Percentiles rank a stretch among this genome's conserved stretches.
Conservation (phyloP, 208 protist genomes). For the Acanthamoeba lenticulata region DNA sequence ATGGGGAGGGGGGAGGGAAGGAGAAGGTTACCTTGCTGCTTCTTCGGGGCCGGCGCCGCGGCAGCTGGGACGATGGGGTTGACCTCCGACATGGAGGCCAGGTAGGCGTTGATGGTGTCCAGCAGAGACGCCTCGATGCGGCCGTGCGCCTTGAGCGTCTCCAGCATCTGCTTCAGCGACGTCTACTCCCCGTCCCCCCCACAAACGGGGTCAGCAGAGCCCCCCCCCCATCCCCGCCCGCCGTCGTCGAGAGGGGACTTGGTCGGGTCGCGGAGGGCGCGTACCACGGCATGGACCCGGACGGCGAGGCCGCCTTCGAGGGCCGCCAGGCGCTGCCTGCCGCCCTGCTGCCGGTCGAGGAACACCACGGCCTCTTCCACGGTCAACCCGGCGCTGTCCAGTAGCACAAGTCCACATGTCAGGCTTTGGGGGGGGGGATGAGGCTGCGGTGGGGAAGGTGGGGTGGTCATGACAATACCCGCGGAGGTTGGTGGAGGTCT, state of each 20-base stretch:
- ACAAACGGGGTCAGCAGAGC: not conserved
- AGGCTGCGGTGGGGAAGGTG: not conserved
- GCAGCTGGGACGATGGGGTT: not conserved
- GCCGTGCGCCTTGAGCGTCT: slow-evolving; percentile 51
- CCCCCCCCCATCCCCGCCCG: not conserved
- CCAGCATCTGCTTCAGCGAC: slow-evolving; percentile 26
- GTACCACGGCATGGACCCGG: slow-evolving; percentile 89
- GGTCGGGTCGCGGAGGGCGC: slow-evolving; percentile 75
- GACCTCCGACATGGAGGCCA: slow-evolving; percentile 38
- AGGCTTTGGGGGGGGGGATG: no score
- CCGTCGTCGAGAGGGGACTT: not conserved
- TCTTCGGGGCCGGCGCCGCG: not conserved
- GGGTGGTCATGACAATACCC: no score
- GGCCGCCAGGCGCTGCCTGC: slow-evolving; percentile 88
- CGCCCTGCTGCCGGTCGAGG: slow-evolving; percentile 96
- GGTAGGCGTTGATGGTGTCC: slow-evolving; percentile 40
- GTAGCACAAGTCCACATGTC: not conserved
- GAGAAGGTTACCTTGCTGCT: not conserved
- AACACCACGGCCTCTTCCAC: slow-evolving; percentile 94
- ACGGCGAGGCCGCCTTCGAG: slow-evolving; percentile 88
- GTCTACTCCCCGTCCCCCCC: not conserved
- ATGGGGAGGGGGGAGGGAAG: not conserved
- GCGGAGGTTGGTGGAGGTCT: slow-evolving; percentile 91
- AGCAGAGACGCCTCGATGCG: slow-evolving; percentile 43
- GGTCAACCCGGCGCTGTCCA: slow-evolving; percentile 87